Percentiles rank a stretch among this genome's conserved stretches.
phyloP scores from a whole-genome alignment of 106 monocot species.

The Triglochin maritima region DNA sequence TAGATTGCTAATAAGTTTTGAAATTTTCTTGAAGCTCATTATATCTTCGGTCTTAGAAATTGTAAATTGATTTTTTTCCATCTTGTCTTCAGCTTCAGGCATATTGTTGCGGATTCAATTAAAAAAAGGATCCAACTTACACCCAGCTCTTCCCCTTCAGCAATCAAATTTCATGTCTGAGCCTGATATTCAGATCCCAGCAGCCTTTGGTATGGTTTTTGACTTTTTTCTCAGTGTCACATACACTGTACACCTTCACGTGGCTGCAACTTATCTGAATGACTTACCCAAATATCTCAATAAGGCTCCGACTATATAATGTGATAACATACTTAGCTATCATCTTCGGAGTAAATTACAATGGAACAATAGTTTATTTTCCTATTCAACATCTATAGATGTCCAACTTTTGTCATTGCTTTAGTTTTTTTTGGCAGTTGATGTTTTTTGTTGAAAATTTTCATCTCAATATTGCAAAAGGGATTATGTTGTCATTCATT shows the following conservation, averaged over 20 bases:
- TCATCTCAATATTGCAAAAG: no score
- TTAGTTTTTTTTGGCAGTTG: no score
- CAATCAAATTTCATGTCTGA: constrained; percentile 35
- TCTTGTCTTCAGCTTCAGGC: not conserved
- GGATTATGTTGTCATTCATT: no score
- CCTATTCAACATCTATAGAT: not conserved
- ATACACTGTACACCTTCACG: not conserved
- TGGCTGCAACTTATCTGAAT: not conserved
- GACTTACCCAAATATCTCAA: no score
- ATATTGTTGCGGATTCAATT: not conserved
- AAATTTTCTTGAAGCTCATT: not conserved
- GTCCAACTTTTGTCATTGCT: no score
- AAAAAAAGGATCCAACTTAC: not conserved
- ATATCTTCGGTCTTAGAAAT: not conserved
- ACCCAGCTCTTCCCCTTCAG: not conserved
- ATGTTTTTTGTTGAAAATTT: no score
- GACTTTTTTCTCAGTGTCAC: not conserved
- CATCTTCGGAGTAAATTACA: no score
- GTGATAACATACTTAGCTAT: no score
- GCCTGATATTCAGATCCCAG: constrained; percentile 27
- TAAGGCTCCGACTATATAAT: no score
- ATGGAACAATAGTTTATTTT: not conserved
- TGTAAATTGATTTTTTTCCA: not conserved
- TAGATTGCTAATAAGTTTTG: no score
- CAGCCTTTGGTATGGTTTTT: constrained; percentile 22